These are phyloP conservation scores for Dendrobium nobile DNA, from an alignment of 106 monocot genomes.

Conservation along the genomic window DNA sequence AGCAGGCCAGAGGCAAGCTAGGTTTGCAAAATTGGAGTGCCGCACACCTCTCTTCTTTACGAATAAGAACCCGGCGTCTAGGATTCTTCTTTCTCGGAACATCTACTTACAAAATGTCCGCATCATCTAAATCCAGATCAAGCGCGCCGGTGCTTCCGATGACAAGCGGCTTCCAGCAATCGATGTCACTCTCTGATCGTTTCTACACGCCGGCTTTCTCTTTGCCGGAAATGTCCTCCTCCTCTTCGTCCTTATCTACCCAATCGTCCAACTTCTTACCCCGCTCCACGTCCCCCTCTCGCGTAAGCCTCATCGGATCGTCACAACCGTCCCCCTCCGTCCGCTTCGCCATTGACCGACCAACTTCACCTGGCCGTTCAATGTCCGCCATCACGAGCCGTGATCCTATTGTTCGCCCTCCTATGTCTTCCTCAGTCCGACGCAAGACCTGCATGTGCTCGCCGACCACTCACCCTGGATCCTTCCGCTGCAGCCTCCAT, in stretches of 20 bases:
- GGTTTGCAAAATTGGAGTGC: conserved; percentile 5
- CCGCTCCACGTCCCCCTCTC: conserved; percentile 41
- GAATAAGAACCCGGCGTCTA: too few relatives aligned
- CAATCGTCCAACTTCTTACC: conserved; percentile 14
- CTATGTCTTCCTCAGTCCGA: conserved; percentile 4
- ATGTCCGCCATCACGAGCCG: conserved; percentile 8
- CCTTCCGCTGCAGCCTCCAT: conserved; percentile 84
- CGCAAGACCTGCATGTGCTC: conserved; percentile 73
- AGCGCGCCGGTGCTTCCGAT: neutral
- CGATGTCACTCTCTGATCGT: conserved; percentile 22
- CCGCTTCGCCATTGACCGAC: conserved; percentile 40
- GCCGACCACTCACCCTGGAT: conserved; percentile 86
- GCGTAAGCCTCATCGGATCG: conserved; percentile 42
- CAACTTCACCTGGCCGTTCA: conserved; percentile 31
- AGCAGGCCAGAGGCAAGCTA: neutral
- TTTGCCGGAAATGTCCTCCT: neutral
- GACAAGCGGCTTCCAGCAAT: conserved; percentile 15
- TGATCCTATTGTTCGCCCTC: neutral
- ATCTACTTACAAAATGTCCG: neutral
- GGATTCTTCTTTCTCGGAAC: neutral
- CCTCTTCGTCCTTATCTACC: conserved; percentile 8
- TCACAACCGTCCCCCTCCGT: conserved; percentile 16
- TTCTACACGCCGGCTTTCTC: conserved; percentile 6
- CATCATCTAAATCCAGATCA: neutral
- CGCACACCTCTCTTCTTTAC: neutral